Evolutionary conservation across 768 basidiomycete species (phyloP).

Genomic region (Kwoniella sp.): DNA sequence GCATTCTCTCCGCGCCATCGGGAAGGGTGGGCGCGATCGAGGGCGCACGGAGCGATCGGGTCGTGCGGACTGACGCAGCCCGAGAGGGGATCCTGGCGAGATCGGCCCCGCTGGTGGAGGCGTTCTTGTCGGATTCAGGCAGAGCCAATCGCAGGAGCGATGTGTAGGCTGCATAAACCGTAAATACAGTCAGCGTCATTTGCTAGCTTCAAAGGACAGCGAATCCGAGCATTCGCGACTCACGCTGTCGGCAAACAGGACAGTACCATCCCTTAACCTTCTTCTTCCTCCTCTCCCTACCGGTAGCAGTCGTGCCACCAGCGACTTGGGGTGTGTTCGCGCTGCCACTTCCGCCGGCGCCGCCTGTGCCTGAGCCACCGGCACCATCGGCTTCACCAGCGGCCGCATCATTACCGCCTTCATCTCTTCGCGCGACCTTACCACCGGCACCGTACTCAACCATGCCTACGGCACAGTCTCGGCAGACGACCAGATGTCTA

Average conservation of each 20-base stretch:
- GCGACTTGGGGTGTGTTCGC: slow-evolving; percentile 42
- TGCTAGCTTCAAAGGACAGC: no score
- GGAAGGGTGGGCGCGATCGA: slow-evolving; percentile 53
- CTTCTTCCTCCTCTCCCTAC: slow-evolving; percentile 71
- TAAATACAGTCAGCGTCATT: background rate
- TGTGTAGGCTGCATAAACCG: slow-evolving; percentile 69
- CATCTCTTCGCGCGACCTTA: slow-evolving; percentile 62
- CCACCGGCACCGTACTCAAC: slow-evolving; percentile 96
- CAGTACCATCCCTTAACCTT: slow-evolving; percentile 98
- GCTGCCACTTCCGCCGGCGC: slow-evolving; percentile 17
- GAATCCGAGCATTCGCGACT: no score
- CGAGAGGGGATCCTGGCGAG: slow-evolving; percentile 29
- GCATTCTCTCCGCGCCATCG: slow-evolving; percentile 55
- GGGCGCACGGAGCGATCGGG: slow-evolving; percentile 29
- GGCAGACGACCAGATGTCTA: slow-evolving; percentile 90
- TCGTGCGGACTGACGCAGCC: slow-evolving; percentile 42
- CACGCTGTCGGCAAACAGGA: slow-evolving; percentile 92
- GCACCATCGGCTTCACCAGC: slow-evolving; percentile 44
- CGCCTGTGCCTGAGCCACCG: slow-evolving; percentile 15
- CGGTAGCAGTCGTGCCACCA: slow-evolving; percentile 52
- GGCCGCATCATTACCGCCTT: slow-evolving; percentile 59
- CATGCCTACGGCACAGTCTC: slow-evolving; percentile 95
- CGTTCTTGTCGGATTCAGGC: slow-evolving; percentile 42
- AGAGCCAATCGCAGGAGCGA: slow-evolving; percentile 78
- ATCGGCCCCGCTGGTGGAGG: slow-evolving; percentile 21